A percentile compares a stretch with the other conserved stretches of the same genome.
Evolutionary conservation across 1,139 yeast genomes (phyloP).

Genomic region (Arxiozyma telluris): DNA sequence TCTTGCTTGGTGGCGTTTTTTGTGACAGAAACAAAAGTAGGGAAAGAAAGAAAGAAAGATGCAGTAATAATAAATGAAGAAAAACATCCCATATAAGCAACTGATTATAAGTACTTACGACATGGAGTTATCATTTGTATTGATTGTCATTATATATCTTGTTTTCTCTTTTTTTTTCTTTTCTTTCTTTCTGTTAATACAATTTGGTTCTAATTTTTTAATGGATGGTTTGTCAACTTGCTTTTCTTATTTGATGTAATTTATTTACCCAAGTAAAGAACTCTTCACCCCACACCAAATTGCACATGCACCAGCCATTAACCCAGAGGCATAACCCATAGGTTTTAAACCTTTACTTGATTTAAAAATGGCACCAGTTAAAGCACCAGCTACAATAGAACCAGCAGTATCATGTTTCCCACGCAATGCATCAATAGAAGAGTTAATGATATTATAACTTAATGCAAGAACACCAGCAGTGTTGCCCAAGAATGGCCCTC

Average conservation of each 20-base stretch:
- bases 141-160: not conserved
- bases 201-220: no score
- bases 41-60: not conserved
- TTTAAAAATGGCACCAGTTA: constrained; percentile 87
- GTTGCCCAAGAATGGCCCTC: constrained; percentile 95
- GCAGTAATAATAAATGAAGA: not conserved
- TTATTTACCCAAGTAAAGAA: constrained; percentile 1
- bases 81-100: no score
- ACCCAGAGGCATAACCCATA: constrained; percentile 76
- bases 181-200: not conserved
- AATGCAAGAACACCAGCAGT: constrained; percentile 90
- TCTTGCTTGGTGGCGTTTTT: no score
- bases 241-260: no score
- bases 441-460: constrained; percentile 76
- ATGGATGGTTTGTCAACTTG: no score
- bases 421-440: constrained; percentile 67
- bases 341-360: constrained; percentile 79
- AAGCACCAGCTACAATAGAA: constrained; percentile 80
- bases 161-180: no score
- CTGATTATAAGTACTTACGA: no score
- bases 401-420: constrained; percentile 83
- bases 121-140: not conserved
- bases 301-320: constrained; percentile 86
- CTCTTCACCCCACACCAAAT: constrained; percentile 81
- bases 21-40: not conserved